Evolutionary conservation across 108 stramenopile species (phyloP), one percentile per base, ranked within the genome.

Genomic region (Nannochloropsis oceanica): DNA sequence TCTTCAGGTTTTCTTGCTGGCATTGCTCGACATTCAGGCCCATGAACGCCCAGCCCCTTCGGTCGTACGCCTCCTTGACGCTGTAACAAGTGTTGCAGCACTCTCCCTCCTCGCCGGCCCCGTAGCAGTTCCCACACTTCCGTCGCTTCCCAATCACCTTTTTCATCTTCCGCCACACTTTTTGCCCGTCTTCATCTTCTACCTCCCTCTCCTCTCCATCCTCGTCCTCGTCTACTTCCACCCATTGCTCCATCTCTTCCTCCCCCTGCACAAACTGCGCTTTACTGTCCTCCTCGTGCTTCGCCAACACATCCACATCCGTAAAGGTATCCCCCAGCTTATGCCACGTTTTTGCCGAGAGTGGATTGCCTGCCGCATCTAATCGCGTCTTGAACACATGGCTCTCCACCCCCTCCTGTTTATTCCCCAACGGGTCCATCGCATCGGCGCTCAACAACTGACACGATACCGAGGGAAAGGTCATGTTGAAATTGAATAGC

Each of bases 21-120:
- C 96, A 96, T 85, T 95, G 95, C 0, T 81, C 81, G 27, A 97
- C 93, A 0, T 82, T 82, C 0, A 84, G 24, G 24, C 89, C 13
- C 80, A 95, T 89, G 44, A 99, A 87, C 80, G 90, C 90, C 98
- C 98, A 99, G 14, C 94, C 94, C 82, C 93, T 94, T 14, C 91
- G 84, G 34, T 92, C 91, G 89, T 99, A 99, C 27, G 95, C 96
- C 1, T 93, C 91, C 80, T 94, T 94, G 10, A 99, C 96, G 80
- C 96, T 96, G 43, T 97, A 95, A 84, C 98, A 99, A 0, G 96
- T 95, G 79, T 96, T 92, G 91, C 98, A 99, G 91, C 98, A 99
- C 91, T 97, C 95, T 20, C 89, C 93, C 80, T 93, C 93, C 0
- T 92, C 92, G 24, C 94, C 96, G 8, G 98, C 98, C 3, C 98